phyloP scores from a whole-genome alignment of 1,284 basidiomycete genomes.

The Ceratobasidium papillatum region DNA sequence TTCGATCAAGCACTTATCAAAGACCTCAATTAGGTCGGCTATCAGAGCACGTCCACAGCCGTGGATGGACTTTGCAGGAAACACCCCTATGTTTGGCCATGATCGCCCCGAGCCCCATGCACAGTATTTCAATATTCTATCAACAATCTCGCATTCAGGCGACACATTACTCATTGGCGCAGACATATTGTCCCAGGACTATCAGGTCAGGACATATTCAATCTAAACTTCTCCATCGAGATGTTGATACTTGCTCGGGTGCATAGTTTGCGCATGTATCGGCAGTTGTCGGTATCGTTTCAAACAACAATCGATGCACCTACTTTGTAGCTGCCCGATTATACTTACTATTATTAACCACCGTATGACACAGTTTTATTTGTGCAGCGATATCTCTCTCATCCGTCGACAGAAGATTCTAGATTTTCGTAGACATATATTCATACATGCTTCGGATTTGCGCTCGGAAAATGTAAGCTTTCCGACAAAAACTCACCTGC shows the following conservation, averaged over 20 bases:
- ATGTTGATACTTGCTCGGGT: not conserved
- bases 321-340: not conserved
- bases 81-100: not conserved
- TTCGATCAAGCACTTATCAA: not conserved
- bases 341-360: not conserved
- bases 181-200: not conserved
- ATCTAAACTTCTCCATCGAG: not conserved
- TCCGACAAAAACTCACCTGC: no score
- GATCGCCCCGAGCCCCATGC: not conserved
- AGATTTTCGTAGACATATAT: no score
- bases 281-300: not conserved
- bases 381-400: not conserved
- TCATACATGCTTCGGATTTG: no score
- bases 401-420: not conserved
- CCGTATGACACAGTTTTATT: not conserved
- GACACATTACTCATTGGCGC: not conserved
- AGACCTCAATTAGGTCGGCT: not conserved
- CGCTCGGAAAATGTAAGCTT: no score
- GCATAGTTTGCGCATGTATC: conserved; percentile 10
- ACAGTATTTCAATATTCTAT: conserved; percentile 16
- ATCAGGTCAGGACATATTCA: not conserved
- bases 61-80: not conserved
- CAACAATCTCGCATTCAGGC: not conserved
- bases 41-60: not conserved
- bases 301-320: not conserved